Evolutionary conservation across 805 yeast genomes (phyloP), one percentile per base, ranked within the genome.

Genomic region (Cyberlindnera nakhonratchasimensis): DNA sequence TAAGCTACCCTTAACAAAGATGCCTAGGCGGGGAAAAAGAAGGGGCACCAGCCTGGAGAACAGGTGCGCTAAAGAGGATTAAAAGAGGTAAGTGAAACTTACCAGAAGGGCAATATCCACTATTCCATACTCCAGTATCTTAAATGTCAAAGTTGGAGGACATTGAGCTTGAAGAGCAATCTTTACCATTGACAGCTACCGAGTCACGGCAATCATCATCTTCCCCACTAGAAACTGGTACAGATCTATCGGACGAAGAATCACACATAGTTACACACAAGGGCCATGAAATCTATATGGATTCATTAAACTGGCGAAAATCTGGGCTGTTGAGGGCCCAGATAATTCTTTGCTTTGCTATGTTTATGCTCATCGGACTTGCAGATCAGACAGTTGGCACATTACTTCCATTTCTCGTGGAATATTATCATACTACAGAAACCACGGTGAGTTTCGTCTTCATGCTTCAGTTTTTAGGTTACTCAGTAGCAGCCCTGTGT

Each of bases 351-450:
- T 57, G 69, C 2, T 72, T 64, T 42, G 21, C 59, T 10, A 55
- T 68, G 1, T 74, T 79, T 51, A 56, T 70, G 2, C 51, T 77
- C 2, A 59, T 77, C 45, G 88, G 88, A 0, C 54, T 80, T 20
- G 67, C 71, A 5, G 87, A 82, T 50, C 83, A 80, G 54, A 67
- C 82, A 0, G 59, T 79, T 17, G 87, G 87, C 0, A 71, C 85
- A 0, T 55, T 80, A 25, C 63, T 82, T 39, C 83, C 84, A 1
- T 63, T 69, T 29, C 50, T 80, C 9, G 72, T 78, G 43, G 57
- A 54, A 8, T 60, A 74, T 37, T 82, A 79, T 54, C 21, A 62
- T 1, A 67, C 79, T 7, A 64, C 72, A 48, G 76, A 82, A 49
- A 59, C 74, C 1, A 64, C 65, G 22, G 62, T 75, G 1, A 73